Evolutionary conservation across 202 grass and related monocot genomes (phyloP).

Genomic region (Sporobolus alterniflorus): DNA sequence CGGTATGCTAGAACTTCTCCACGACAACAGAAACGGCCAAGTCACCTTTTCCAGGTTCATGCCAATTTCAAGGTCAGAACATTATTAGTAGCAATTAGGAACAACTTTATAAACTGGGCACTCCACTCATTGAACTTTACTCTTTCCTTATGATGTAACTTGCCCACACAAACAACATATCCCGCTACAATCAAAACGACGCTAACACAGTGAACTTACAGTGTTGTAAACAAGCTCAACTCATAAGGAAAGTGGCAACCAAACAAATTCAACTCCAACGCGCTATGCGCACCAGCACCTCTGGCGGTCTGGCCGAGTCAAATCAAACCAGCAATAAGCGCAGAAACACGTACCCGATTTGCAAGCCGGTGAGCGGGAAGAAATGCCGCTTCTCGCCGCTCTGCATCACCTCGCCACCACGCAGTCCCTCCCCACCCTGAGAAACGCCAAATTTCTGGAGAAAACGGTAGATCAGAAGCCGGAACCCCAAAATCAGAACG

Average conservation of each 20-base stretch:
- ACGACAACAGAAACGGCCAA: neutral
- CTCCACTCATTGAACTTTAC: neutral
- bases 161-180: neutral
- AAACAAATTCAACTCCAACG: neutral
- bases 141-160: neutral
- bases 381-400: conserved; percentile 53
- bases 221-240: neutral
- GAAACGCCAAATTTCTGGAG: conserved; percentile 7
- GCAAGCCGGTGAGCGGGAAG: conserved; percentile 80
- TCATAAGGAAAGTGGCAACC: neutral
- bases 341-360: conserved; percentile 62
- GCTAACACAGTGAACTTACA: neutral
- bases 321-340: neutral
- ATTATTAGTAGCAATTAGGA: neutral
- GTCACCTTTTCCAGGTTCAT: neutral
- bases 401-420: conserved; percentile 36
- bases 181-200: neutral
- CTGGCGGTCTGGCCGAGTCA: too few species aligned
- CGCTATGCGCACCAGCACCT: neutral
- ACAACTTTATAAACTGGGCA: conserved; percentile 4
- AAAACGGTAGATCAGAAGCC: conserved; percentile 30
- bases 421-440: neutral
- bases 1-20: conserved; percentile 15
- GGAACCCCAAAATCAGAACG: neutral
- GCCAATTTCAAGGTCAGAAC: neutral